Conservation (phyloP, 768 basidiomycete genomes). For the Tulasnella sp. region DNA sequence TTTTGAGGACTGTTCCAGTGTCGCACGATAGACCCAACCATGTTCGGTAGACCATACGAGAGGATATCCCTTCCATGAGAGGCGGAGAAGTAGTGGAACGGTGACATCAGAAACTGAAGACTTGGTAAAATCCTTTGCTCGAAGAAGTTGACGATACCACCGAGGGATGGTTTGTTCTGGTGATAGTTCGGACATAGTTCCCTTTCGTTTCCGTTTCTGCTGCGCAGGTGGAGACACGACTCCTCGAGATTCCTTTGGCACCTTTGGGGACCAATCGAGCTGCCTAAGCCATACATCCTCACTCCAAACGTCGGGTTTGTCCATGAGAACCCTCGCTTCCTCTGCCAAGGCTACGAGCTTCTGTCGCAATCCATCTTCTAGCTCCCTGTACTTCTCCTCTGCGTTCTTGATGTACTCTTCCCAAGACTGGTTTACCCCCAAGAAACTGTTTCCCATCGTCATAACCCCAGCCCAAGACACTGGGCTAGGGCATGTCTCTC, state of each 20-base stretch:
- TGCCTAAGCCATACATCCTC: constrained; percentile 78
- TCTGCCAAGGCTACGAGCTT: constrained; percentile 61
- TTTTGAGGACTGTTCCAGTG: neutral
- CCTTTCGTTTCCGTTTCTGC: neutral
- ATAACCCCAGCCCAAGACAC: constrained; percentile 86
- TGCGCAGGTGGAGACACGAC: constrained; percentile 28
- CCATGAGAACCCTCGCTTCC: constrained; percentile 41
- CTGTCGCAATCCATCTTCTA: constrained; percentile 51
- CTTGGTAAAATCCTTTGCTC: constrained; percentile 30
- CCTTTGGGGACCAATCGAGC: constrained; percentile 91
- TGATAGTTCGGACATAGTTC: neutral
- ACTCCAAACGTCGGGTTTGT: constrained; percentile 43
- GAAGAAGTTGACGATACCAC: constrained; percentile 37
- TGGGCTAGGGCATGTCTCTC: constrained; percentile 77
- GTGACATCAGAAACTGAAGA: constrained; percentile 41
- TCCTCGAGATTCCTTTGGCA: constrained; percentile 57
- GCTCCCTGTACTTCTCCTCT: constrained; percentile 60
- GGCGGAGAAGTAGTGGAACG: constrained; percentile 55
- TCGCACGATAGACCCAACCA: constrained; percentile 42
- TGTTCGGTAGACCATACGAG: constrained; percentile 43
- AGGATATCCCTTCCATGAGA: constrained; percentile 52
- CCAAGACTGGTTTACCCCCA: constrained; percentile 88
- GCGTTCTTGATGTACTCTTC: constrained; percentile 68
- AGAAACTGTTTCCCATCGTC: constrained; percentile 83
- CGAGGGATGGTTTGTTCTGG: constrained; percentile 30